Percentiles rank a stretch among this genome's conserved stretches.
phyloP scores from a whole-genome alignment of 2,329 filamentous ascomycete species.

The Nemania sp. region DNA sequence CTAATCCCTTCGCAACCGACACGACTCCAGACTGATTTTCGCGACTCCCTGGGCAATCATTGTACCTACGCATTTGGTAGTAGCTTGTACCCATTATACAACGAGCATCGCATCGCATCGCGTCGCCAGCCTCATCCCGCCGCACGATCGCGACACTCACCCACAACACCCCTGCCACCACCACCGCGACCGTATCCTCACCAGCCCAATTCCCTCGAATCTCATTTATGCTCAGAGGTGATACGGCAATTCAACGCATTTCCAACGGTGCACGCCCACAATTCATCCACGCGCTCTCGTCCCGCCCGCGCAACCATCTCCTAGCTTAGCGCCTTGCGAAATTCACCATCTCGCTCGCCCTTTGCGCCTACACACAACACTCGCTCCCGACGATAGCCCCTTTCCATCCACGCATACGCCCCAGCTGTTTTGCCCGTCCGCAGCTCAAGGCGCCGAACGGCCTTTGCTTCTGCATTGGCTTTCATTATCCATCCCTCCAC shows the following conservation, averaged over 20 bases:
- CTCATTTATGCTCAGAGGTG: neutral
- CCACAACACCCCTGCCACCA: constrained; percentile 22
- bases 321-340: neutral
- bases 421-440: neutral
- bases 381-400: neutral
- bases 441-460: constrained; percentile 25
- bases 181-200: neutral
- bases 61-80: constrained; percentile 26
- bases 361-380: constrained; percentile 11
- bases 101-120: constrained; percentile 37
- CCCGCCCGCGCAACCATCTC: constrained; percentile 3
- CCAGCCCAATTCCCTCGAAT: neutral
- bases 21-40: constrained; percentile 37
- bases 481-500: constrained; percentile 1
- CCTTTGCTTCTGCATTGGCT: constrained; percentile 37
- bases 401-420: neutral
- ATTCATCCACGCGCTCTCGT: neutral
- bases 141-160: constrained; percentile 21
- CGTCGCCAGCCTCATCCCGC: constrained; percentile 27
- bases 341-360: neutral
- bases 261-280: constrained; percentile 14
- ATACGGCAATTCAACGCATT: constrained; percentile 6
- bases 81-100: constrained; percentile 31
- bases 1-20: constrained; percentile 36
- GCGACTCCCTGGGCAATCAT: constrained; percentile 35